Percentiles rank a stretch among this genome's conserved stretches.
Evolutionary conservation across 306 rosid genomes (phyloP).

Genomic region (Citrullus colocynthis): DNA sequence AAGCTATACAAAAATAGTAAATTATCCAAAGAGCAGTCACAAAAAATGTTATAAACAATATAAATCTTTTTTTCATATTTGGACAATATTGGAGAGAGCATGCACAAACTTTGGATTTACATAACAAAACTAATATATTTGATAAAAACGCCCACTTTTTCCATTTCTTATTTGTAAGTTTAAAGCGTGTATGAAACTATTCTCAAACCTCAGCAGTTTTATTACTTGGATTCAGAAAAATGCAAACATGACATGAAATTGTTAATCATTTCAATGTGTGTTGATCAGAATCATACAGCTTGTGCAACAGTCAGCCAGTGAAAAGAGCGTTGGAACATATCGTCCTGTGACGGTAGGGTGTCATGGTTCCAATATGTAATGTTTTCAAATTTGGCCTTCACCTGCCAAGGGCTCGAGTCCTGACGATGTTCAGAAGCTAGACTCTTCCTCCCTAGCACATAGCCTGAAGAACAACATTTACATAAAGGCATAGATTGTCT

Average conservation of each 20-base stretch:
- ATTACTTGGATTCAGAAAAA: not conserved
- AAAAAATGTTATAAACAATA: not conserved
- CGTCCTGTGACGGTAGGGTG: constrained; percentile 45
- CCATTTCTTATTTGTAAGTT: not conserved
- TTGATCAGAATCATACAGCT: constrained; percentile 39
- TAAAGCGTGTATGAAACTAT: not conserved
- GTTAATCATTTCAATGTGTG: not conserved
- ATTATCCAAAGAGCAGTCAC: not conserved
- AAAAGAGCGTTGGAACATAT: constrained; percentile 55
- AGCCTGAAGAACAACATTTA: constrained; percentile 33
- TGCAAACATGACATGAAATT: not conserved
- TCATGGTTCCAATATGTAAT: constrained; percentile 88
- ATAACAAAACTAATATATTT: not conserved
- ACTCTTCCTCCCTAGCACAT: constrained; percentile 42
- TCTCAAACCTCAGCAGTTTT: not conserved
- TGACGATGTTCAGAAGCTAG: constrained; percentile 11
- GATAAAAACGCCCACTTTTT: not conserved
- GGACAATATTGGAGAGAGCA: not conserved
- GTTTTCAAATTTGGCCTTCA: constrained; percentile 37
- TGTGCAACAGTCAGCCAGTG: constrained; percentile 73
- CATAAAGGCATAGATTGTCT: not conserved
- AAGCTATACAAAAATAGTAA: not conserved
- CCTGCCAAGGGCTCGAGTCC: constrained; percentile 39
- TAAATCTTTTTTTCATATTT: not conserved
- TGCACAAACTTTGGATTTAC: not conserved